A percentile compares a stretch with the other conserved stretches of the same genome.
phyloP scores from a whole-genome alignment of 495 filamentous ascomycete species.

The Pyrenopolyporus hunteri region DNA sequence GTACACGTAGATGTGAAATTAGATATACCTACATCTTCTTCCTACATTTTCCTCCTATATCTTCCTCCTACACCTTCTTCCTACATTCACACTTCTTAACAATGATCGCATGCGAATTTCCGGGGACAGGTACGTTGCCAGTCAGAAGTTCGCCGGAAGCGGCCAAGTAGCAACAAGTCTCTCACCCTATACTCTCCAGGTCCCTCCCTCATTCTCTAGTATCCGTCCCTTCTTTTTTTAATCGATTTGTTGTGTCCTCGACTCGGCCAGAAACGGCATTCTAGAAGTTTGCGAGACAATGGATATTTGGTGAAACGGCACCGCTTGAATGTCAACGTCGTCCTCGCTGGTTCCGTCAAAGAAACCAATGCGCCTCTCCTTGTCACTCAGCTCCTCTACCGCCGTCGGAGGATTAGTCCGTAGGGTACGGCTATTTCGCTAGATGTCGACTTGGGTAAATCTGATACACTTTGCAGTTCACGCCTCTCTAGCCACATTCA shows the following conservation, averaged over 20 bases:
- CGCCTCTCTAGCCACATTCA: background rate
- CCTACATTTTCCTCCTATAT: too few species aligned
- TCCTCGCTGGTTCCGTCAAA: constrained; percentile 19
- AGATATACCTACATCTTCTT: too few species aligned
- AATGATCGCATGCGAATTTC: background rate
- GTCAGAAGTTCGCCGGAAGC: constrained; percentile 9
- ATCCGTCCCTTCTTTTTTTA: background rate
- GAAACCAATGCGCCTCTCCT: background rate
- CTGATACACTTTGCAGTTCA: constrained; percentile 1
- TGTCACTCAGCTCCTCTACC: background rate
- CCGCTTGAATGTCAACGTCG: background rate
- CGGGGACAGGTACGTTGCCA: background rate
- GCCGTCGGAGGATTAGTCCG: background rate
- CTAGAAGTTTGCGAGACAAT: background rate
- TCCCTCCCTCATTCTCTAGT: background rate
- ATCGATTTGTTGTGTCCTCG: background rate
- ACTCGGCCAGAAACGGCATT: constrained; percentile 5
- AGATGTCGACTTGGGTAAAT: background rate
- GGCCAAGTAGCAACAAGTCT: constrained; percentile 1
- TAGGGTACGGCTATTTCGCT: background rate
- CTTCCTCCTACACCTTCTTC: constrained; percentile 1
- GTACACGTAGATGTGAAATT: too few species aligned
- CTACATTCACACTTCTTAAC: constrained; percentile 4
- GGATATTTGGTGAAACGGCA: background rate
- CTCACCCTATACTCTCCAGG: background rate